Percentiles rank a stretch among this genome's conserved stretches.
Evolutionary conservation across 331 rosid genomes (phyloP).

Genomic region (Cucumis variabilis): DNA sequence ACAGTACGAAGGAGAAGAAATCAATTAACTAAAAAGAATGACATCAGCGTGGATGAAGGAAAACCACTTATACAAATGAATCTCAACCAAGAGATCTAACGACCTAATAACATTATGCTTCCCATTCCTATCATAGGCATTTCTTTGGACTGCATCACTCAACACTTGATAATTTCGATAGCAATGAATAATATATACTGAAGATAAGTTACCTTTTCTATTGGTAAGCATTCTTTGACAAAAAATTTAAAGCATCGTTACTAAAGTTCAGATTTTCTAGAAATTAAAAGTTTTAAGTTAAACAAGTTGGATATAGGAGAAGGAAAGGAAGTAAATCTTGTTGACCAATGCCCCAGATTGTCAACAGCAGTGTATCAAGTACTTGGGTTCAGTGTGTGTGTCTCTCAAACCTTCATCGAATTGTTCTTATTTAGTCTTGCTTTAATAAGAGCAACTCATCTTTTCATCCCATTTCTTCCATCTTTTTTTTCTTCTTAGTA

Average conservation of each 20-base stretch:
- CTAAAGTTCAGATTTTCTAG: constrained; percentile 1
- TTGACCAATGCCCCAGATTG: constrained; percentile 72
- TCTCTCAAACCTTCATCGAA: constrained; percentile 26
- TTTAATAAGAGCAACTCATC: background rate
- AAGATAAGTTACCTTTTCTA: no score
- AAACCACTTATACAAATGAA: no score
- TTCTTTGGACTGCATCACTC: no score
- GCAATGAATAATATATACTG: no score
- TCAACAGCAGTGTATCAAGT: constrained; percentile 95
- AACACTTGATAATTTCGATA: no score
- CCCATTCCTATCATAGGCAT: no score
- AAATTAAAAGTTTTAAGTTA: background rate
- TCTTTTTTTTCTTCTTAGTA: background rate
- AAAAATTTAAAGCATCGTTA: background rate
- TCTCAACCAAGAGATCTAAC: no score
- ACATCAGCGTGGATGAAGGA: no score
- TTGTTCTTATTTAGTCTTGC: background rate
- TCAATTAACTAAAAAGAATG: no score
- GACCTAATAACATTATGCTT: no score
- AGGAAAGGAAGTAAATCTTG: constrained; percentile 87
- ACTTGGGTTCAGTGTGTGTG: constrained; percentile 98
- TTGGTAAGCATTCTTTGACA: constrained; percentile 63
- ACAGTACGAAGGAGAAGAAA: no score
- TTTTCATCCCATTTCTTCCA: constrained; percentile 7
- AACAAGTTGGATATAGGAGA: constrained; percentile 97